phyloP scores from a whole-genome alignment of 306 rosid genomes.

The Cucumis sativus region Cucumber_9930_V3 NC_026658.2:25361501-25362000 shows the following conservation, averaged over 20 bases:
- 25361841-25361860: background rate
- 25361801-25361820: background rate
- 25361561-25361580: background rate
- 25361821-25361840: background rate
- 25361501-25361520: background rate
- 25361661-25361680: background rate
- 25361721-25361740: background rate
- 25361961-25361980: slow-evolving; percentile 8
- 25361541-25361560: slow-evolving; percentile 9
- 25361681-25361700: background rate
- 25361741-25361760: background rate
- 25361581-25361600: slow-evolving; percentile 4
- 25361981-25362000: slow-evolving; percentile 44
- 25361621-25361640: slow-evolving; percentile 11
- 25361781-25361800: background rate
- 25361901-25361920: background rate
- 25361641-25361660: slow-evolving; percentile 3
- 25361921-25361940: background rate
- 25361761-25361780: background rate
- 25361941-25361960: background rate
- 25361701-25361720: slow-evolving; percentile 8
- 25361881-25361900: background rate
- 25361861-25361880: background rate
- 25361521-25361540: background rate
- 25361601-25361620: slow-evolving; percentile 13